Evolutionary conservation across 352 stramenopile species (phyloP).

Genomic region (Globisporangium echinulatum): DNA sequence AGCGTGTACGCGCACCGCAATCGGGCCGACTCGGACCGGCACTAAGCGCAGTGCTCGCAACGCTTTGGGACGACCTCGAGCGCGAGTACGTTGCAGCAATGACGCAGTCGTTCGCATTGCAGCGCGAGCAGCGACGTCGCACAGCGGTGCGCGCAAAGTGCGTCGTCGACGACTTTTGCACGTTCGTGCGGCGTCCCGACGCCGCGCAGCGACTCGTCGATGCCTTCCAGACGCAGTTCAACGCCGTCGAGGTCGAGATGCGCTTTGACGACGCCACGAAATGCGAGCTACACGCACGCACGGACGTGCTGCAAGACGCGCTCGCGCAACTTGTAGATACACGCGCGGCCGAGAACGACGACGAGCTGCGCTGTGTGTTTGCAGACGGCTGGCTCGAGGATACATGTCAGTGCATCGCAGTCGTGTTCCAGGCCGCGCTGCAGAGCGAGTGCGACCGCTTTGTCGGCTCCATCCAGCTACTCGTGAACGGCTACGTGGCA

Average conservation of each 20-base stretch:
- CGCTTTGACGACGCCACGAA: constrained; percentile 80
- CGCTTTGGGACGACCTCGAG: constrained; percentile 56
- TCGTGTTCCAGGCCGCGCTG: constrained; percentile 44
- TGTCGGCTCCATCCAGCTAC: constrained; percentile 42
- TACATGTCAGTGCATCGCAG: constrained; percentile 28
- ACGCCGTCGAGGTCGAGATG: constrained; percentile 78
- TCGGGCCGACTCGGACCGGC: constrained; percentile 29
- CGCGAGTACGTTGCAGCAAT: constrained; percentile 42
- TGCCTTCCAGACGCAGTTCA: constrained; percentile 67
- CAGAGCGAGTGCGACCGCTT: constrained; percentile 76
- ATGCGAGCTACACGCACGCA: constrained; percentile 65
- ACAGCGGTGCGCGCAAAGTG: constrained; percentile 21
- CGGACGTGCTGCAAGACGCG: constrained; percentile 67
- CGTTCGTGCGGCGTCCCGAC: constrained; percentile 56
- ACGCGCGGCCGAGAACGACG: constrained; percentile 32
- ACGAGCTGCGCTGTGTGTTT: constrained; percentile 38
- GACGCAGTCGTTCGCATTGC: constrained; percentile 30
- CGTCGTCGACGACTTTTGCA: constrained; percentile 40
- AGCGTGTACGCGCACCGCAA: constrained; percentile 11
- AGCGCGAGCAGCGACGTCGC: constrained; percentile 27
- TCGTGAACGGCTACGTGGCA: constrained; percentile 42
- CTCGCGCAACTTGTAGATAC: constrained; percentile 38
- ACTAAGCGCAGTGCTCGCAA: constrained; percentile 24
- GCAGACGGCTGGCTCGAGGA: constrained; percentile 60
- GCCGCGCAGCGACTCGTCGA: constrained; percentile 59